Conservation (phyloP, 768 basidiomycete species). For the Pleurotus cornucopiae region DNA sequence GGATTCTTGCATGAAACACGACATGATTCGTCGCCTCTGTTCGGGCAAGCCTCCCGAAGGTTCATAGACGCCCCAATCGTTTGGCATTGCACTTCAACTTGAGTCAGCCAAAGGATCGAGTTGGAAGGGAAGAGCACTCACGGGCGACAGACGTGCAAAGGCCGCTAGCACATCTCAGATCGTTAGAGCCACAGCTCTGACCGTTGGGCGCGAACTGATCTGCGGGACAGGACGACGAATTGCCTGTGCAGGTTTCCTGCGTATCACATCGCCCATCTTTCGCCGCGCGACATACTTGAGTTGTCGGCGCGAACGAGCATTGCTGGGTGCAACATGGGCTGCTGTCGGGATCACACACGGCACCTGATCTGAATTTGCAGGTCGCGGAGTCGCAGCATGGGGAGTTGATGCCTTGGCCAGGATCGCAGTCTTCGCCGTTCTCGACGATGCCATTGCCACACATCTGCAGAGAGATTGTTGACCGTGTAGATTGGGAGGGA, state of each 20-base stretch:
- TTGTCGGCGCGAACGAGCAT: slow-evolving; percentile 67
- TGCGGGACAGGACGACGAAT: slow-evolving; percentile 64
- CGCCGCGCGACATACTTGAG: slow-evolving; percentile 67
- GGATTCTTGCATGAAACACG: slow-evolving; percentile 82
- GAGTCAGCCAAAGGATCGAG: neutral
- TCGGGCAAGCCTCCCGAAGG: slow-evolving; percentile 62
- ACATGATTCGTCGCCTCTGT: slow-evolving; percentile 59
- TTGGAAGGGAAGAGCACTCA: slow-evolving; percentile 29
- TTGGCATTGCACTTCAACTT: slow-evolving; percentile 63
- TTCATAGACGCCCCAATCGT: slow-evolving; percentile 69
- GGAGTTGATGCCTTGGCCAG: slow-evolving; percentile 54
- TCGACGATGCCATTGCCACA: slow-evolving; percentile 85
- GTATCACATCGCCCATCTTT: slow-evolving; percentile 66
- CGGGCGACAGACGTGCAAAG: slow-evolving; percentile 70
- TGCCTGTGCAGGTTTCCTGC: slow-evolving; percentile 73
- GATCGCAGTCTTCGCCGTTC: slow-evolving; percentile 84
- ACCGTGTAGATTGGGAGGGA: slow-evolving; percentile 35
- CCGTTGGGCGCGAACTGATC: slow-evolving; percentile 64
- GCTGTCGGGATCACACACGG: slow-evolving; percentile 77
- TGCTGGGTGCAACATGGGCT: slow-evolving; percentile 68
- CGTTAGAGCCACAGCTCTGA: slow-evolving; percentile 57
- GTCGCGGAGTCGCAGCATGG: slow-evolving; percentile 71
- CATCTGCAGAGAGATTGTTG: slow-evolving; percentile 62
- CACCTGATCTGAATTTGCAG: slow-evolving; percentile 69
- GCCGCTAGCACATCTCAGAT: slow-evolving; percentile 73